Evolutionary conservation across 495 filamentous ascomycete species (phyloP), one percentile per base, ranked within the genome.

Genomic region (Annulohypoxylon bovei): DNA sequence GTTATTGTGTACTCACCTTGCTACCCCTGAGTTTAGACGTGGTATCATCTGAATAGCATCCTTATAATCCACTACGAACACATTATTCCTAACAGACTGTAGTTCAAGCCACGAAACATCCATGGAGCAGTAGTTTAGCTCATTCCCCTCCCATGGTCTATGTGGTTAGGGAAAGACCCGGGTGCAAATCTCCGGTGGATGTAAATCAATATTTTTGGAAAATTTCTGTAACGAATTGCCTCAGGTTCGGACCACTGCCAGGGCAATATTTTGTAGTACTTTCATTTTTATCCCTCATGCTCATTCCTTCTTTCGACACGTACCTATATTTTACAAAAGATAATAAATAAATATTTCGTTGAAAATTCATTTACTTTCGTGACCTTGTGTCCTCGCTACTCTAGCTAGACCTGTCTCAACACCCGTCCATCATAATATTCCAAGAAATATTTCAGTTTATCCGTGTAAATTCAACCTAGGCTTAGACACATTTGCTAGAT

Each of bases 181-280:
- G 53, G 53, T 56, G 53, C 53, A 56, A 56, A 39, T 56, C 53
- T 50, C 53, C 53, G 53, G 53, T 39, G 22, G 53, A 20, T 25
- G 53, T 32, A 56, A 7, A 33, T 55, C 28, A 8, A 11, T n/a
- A n/a, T 25, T 56, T 37, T 56, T 39, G 7, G 4, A 9, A 35
- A 9, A 35, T 35, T 35, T 35, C 32, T 35, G 32, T 35, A 18
- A 14, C 23, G 8, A 32, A 39, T 18, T 5, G 33, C 6, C 33
- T 32, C 20, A 5, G 32, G 33, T 56, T 56, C 53, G n/a, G 2
- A 1, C 20, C 53, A 32, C 25, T 11, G 16, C n/a, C 20, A 32
- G 11, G 8, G n/a, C 9, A 39, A 0, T 23, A 18, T 42, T 12
- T 6, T 42, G 1, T 6, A 18, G 7, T 42, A 18, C 12, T 16